Evolutionary conservation across 1,284 basidiomycete species (phyloP).

Genomic region (Golubevia sp.): DNA sequence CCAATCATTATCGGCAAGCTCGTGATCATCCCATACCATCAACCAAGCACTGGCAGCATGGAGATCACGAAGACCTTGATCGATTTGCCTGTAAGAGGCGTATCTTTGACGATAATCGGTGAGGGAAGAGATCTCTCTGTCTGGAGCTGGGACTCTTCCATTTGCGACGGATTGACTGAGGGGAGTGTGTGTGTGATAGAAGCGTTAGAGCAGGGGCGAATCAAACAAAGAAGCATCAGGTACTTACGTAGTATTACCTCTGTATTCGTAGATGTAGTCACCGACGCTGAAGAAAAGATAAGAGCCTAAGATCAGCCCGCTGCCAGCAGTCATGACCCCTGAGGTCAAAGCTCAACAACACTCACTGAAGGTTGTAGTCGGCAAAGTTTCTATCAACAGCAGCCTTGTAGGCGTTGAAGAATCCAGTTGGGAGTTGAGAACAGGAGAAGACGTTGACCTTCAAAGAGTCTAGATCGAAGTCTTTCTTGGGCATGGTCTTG

Average conservation of each 20-base stretch:
- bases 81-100: slow-evolving; percentile 65
- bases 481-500: slow-evolving; percentile 61
- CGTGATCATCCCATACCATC: slow-evolving; percentile 66
- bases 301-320: no score
- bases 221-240: no score
- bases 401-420: slow-evolving; percentile 73
- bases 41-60: slow-evolving; percentile 20
- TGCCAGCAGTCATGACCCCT: no score
- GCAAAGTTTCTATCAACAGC: slow-evolving; percentile 67
- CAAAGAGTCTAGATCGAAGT: slow-evolving; percentile 64
- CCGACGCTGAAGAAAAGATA: no score
- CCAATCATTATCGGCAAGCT: slow-evolving; percentile 72
- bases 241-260: background rate
- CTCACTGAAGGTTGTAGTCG: slow-evolving; percentile 71
- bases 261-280: slow-evolving; percentile 65
- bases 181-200: no score
- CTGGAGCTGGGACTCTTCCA: slow-evolving; percentile 31
- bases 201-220: no score
- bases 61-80: slow-evolving; percentile 23
- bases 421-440: slow-evolving; percentile 68
- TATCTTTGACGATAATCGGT: slow-evolving; percentile 71
- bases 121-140: slow-evolving; percentile 70
- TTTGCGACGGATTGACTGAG: slow-evolving; percentile 17
- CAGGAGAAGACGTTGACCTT: slow-evolving; percentile 70
- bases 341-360: no score